Evolutionary conservation across 106 monocot genomes (phyloP).

Genomic region (Chionographis japonica): DNA sequence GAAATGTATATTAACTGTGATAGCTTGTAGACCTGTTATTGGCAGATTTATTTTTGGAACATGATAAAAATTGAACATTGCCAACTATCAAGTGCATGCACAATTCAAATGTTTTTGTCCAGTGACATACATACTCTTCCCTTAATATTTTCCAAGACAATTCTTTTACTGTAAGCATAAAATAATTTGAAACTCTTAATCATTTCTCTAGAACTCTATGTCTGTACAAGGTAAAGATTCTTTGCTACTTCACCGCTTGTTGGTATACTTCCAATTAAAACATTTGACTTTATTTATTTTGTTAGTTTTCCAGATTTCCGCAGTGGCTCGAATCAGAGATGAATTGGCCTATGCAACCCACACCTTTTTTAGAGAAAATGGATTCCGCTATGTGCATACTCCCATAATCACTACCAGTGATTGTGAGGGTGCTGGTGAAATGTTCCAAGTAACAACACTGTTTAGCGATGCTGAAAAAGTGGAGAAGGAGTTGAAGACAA

Average conservation of each 20-base stretch:
- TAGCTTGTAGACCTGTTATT: no score
- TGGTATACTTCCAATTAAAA: neutral
- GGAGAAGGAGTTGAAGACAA: slow-evolving; percentile 69
- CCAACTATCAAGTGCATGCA: no score
- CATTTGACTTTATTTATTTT: neutral
- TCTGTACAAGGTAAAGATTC: neutral
- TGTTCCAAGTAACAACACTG: slow-evolving; percentile 87
- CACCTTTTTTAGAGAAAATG: slow-evolving; percentile 71
- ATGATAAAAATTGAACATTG: no score
- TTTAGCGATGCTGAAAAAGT: slow-evolving; percentile 79
- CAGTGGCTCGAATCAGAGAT: slow-evolving; percentile 76
- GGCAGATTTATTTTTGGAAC: no score
- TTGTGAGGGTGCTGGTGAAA: slow-evolving; percentile 93
- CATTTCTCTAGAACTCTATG: no score
- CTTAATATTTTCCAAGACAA: no score
- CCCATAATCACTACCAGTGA: slow-evolving; percentile 92
- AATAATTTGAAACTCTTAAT: neutral
- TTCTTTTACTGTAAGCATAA: no score
- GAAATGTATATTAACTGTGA: no score
- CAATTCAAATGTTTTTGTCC: no score
- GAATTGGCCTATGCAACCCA: slow-evolving; percentile 82
- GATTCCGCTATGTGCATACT: slow-evolving; percentile 87
- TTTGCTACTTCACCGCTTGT: neutral
- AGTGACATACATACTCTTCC: no score
- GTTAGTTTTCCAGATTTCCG: slow-evolving; percentile 58